Percentiles rank a stretch among this genome's conserved stretches.
Conservation (phyloP, 805 yeast genomes). For the Tetrapisispora taiwanensis region DNA sequence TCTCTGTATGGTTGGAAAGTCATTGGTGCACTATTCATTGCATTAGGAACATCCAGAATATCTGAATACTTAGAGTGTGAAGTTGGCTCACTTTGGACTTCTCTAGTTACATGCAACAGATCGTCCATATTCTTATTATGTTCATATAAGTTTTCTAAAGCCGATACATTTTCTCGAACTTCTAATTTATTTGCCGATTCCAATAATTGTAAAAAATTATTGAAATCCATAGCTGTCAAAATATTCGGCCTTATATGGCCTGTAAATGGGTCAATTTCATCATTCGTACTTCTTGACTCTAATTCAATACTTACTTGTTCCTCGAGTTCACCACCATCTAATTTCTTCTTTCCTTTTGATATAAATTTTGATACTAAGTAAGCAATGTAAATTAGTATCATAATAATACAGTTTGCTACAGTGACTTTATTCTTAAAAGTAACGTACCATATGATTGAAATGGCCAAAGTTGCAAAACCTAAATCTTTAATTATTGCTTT, state of each 20-base stretch:
- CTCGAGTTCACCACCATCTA: neutral
- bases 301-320: constrained; percentile 3
- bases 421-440: constrained; percentile 18
- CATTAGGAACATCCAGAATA: constrained; percentile 16
- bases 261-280: constrained; percentile 1
- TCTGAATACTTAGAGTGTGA: constrained; percentile 7
- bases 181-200: constrained; percentile 6
- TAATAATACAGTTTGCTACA: constrained; percentile 17
- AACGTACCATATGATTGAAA: constrained; percentile 18
- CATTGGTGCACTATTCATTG: neutral
- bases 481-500: constrained; percentile 20
- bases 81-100: constrained; percentile 16
- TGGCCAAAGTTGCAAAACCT: constrained; percentile 17
- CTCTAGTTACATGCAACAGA: neutral
- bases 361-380: constrained; percentile 16
- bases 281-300: constrained; percentile 2
- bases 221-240: constrained; percentile 25
- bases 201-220: constrained; percentile 17
- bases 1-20: constrained; percentile 1
- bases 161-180: neutral
- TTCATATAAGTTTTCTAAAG: neutral
- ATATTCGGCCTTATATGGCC: constrained; percentile 21
- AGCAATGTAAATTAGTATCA: constrained; percentile 18
- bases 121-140: neutral
- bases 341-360: constrained; percentile 1